Evolutionary conservation across 192 early-diverging fungal species (phyloP).

Genomic region (Phycomyces nitens): DNA sequence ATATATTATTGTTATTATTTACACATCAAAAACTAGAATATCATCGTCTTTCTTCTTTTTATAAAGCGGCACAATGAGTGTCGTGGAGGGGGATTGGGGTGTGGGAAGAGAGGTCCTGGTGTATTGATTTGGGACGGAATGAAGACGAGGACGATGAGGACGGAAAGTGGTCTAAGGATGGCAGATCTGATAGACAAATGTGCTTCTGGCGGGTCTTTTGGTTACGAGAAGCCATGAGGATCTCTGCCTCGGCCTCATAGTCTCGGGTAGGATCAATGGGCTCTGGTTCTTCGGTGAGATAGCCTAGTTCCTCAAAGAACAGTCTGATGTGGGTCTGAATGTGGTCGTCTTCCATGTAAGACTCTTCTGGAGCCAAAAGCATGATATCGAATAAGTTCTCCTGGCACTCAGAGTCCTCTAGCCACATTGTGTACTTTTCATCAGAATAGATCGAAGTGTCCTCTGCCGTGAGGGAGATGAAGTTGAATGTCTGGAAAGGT

Average conservation of each 20-base stretch:
- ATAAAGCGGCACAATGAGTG: too few relatives aligned
- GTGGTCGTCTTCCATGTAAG: constrained; percentile 23
- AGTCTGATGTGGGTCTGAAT: constrained; percentile 9
- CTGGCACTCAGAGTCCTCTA: constrained; percentile 26
- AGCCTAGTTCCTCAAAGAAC: constrained; percentile 35
- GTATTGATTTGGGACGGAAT: too few relatives aligned
- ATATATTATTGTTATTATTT: too few relatives aligned
- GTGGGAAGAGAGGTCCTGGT: too few relatives aligned
- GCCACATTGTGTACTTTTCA: constrained; percentile 5
- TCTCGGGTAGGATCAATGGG: constrained; percentile 32
- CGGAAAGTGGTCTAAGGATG: background rate
- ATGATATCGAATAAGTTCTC: constrained; percentile 30
- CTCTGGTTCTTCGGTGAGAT: constrained; percentile 29
- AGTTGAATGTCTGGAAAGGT: constrained; percentile 9
- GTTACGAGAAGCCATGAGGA: background rate
- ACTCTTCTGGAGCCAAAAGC: constrained; percentile 25
- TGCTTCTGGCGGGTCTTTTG: background rate
- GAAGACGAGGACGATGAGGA: background rate
- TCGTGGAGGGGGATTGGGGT: too few relatives aligned
- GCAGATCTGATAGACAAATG: background rate
- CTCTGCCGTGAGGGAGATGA: constrained; percentile 17
- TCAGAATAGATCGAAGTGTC: constrained; percentile 9
- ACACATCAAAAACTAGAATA: too few relatives aligned
- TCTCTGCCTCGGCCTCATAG: constrained; percentile 21
- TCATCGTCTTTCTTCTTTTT: too few relatives aligned